Evolutionary conservation across 352 stramenopile genomes (phyloP).

Genomic region (Chrysophaeum taylorii): DNA sequence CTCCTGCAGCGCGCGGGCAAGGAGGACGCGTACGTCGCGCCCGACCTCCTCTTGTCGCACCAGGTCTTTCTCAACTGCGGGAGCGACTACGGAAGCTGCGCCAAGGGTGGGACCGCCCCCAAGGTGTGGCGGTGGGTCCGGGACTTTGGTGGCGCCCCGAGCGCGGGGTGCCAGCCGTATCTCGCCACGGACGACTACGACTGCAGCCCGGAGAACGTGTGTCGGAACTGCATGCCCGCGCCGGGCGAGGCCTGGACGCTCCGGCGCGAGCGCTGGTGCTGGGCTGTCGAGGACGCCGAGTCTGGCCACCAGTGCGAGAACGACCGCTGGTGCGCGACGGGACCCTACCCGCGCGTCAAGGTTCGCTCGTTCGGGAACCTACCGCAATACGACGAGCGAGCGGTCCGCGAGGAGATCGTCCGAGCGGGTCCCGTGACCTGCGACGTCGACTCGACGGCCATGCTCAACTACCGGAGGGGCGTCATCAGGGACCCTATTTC

Average conservation of each 20-base stretch:
- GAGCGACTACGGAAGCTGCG: conserved; percentile 37
- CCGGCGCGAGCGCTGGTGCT: background rate
- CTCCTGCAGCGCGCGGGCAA: too few relatives aligned
- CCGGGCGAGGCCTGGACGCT: conserved; percentile 4
- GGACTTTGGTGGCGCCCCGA: conserved; percentile 10
- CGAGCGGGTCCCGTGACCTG: conserved; percentile 25
- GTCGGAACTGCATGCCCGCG: conserved; percentile 23
- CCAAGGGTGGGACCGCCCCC: conserved; percentile 30
- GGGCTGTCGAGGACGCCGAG: background rate
- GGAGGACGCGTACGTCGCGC: conserved; percentile 34
- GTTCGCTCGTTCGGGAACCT: background rate
- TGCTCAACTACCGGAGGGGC: conserved; percentile 22
- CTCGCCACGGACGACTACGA: conserved; percentile 17
- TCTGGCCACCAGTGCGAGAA: background rate
- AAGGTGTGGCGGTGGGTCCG: conserved; percentile 16
- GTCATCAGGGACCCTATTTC: conserved; percentile 6
- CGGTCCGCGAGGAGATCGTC: conserved; percentile 15
- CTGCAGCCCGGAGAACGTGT: conserved; percentile 18
- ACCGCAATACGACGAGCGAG: background rate
- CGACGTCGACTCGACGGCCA: conserved; percentile 16
- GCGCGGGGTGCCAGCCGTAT: conserved; percentile 19
- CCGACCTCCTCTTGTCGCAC: conserved; percentile 29
- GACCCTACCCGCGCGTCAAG: conserved; percentile 6
- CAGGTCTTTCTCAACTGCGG: conserved; percentile 55
- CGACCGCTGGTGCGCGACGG: background rate